Evolutionary conservation across 495 filamentous ascomycete genomes (phyloP), one percentile per base, ranked within the genome.

Genomic region (Podospora pseudoanserina): DNA sequence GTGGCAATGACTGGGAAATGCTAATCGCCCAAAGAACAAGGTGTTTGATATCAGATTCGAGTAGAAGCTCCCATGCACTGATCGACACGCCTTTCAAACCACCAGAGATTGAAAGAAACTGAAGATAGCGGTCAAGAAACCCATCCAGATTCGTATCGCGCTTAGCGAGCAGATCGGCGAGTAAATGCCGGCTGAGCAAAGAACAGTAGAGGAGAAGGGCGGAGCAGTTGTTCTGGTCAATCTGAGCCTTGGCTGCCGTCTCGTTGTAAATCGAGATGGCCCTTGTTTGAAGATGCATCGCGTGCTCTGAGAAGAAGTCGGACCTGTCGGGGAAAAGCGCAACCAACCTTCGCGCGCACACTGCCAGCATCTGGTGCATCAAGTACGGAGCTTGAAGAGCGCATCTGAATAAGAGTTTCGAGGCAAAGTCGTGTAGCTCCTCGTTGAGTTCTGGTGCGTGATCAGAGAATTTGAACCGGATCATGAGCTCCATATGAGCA

Each of bases 241-340:
- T 68, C 27, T 70, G 64, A 3, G 73, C 70, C 34, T 61, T 70
- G 15, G 73, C 67, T 4, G 65, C 70, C 18, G 71, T 69, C 13
- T 67, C 67, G 70, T 81, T 81, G 70, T 78, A 81, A 26, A 81
- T 70, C 15, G 73, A 78, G 49, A 81, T 72, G 3, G 77, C 79
- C 6, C 71, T 74, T 1, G 75, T 79, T 56, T 81, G 79, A 18
- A 79, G 68, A 4, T 66, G 65, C 13, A 78, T 74, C 32, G 79
- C 74, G 34, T 68, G 70, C 20, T 72, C 63, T 63, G 73, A 65
- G 59, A 78, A 77, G 34, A 66, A 55, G n/a, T 69, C 67, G 19
- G 72, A 63, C 7, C 63, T 65, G 1, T 70, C 68, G 0, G 79
- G 75, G 9, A 73, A 30, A 1, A 78, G 58, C 34, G 68, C 66